Conservation (phyloP, 495 filamentous ascomycete species). For the Penicillium diatomitis region DNA sequence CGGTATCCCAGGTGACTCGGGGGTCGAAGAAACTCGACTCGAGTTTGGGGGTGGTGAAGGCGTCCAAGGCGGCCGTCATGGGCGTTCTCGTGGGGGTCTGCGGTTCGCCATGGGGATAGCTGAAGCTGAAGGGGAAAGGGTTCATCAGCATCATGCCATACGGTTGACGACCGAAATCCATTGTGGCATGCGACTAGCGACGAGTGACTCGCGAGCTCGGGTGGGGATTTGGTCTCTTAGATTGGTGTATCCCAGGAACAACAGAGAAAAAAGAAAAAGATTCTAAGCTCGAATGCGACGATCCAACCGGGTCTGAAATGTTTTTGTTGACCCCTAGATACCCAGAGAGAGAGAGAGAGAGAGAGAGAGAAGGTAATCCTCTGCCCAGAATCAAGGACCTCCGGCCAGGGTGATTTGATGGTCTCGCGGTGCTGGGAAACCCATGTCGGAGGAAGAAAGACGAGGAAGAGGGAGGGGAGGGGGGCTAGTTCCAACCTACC, state of each 20-base stretch:
- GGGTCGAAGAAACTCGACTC: constrained; percentile 45
- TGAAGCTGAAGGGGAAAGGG: constrained; percentile 52
- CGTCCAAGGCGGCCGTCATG: constrained; percentile 51
- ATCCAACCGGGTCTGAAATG: no score
- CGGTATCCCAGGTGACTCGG: constrained; percentile 43
- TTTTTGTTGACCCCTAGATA: no score
- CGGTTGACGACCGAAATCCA: neutral
- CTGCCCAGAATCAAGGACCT: no score
- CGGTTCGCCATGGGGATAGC: constrained; percentile 67
- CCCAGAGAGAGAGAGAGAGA: no score
- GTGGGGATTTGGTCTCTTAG: no score
- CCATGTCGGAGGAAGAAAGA: constrained; percentile 5
- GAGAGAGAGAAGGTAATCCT: no score
- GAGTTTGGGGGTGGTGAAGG: constrained; percentile 61
- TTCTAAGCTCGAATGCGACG: no score
- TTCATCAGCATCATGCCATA: constrained; percentile 29
- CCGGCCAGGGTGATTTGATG: no score
- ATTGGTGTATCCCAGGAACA: no score
- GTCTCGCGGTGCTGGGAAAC: neutral
- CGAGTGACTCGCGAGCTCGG: no score
- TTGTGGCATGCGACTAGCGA: no score
- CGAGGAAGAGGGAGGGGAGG: constrained; percentile 10
- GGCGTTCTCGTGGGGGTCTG: constrained; percentile 70
- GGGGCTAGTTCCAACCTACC: constrained; percentile 39
- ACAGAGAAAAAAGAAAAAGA: no score